Evolutionary conservation across 2,329 filamentous ascomycete species (phyloP).

Genomic region (Tolypocladium pustulatum): DNA sequence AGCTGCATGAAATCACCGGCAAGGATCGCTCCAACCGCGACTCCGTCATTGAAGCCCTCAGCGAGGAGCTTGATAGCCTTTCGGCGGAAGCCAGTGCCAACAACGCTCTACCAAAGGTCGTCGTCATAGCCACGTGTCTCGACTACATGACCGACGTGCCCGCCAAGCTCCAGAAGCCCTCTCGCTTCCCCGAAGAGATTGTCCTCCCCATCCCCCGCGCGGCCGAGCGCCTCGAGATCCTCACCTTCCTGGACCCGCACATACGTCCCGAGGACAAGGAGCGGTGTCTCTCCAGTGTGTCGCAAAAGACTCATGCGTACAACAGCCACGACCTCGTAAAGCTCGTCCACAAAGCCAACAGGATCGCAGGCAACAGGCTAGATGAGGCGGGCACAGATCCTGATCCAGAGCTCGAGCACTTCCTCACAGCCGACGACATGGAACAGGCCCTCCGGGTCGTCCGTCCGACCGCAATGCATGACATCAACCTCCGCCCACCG

Average conservation of each 20-base stretch:
- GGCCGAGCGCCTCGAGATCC: slow-evolving; percentile 59
- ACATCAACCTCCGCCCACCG: slow-evolving; percentile 79
- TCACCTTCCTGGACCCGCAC: slow-evolving; percentile 46
- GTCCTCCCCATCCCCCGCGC: slow-evolving; percentile 70
- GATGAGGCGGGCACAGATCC: slow-evolving; percentile 8
- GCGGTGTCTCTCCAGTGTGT: slow-evolving; percentile 46
- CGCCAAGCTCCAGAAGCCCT: slow-evolving; percentile 50
- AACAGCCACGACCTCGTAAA: slow-evolving; percentile 67
- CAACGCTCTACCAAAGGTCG: slow-evolving; percentile 40
- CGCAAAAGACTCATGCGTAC: slow-evolving; percentile 75
- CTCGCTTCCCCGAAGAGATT: slow-evolving; percentile 57
- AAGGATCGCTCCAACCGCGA: slow-evolving; percentile 43
- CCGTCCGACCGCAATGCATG: slow-evolving; percentile 78
- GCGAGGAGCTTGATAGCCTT: slow-evolving; percentile 46
- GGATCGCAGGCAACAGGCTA: slow-evolving; percentile 15
- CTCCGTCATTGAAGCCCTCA: slow-evolving; percentile 39
- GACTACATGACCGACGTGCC: slow-evolving; percentile 65
- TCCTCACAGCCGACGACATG: slow-evolving; percentile 40
- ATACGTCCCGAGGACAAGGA: slow-evolving; percentile 38
- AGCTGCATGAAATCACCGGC: slow-evolving; percentile 59
- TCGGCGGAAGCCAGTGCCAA: slow-evolving; percentile 24
- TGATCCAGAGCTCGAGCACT: slow-evolving; percentile 11
- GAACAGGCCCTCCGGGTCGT: slow-evolving; percentile 56
- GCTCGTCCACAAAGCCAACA: slow-evolving; percentile 35
- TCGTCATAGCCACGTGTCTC: slow-evolving; percentile 65